These are phyloP conservation scores for Aspergillus pseudotamarii DNA, from an alignment of 2,329 filamentous ascomycete genomes.

Conservation along the genomic window DNA sequence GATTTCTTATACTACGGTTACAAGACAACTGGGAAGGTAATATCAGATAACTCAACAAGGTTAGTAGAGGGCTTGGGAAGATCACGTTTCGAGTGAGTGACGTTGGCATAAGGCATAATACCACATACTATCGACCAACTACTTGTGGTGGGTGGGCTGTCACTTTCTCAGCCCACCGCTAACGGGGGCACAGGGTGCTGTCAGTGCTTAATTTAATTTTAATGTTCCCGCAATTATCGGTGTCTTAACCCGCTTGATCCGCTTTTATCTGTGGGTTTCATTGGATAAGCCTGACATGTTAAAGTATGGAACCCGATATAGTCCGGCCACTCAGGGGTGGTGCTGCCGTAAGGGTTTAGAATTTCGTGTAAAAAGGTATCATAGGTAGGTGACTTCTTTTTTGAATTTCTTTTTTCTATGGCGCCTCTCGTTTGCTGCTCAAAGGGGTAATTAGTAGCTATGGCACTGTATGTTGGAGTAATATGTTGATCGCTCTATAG, in stretches of 20 bases:
- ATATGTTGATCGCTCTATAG: slow-evolving; percentile 1
- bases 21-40: too few species aligned
- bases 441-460: background rate
- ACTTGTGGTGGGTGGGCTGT: background rate
- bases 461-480: background rate
- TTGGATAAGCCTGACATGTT: background rate
- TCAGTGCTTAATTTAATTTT: slow-evolving; percentile 1
- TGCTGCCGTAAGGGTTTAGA: background rate
- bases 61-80: too few species aligned
- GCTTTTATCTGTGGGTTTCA: background rate
- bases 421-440: background rate
- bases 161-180: background rate
- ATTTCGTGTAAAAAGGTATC: background rate
- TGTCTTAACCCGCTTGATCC: background rate
- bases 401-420: background rate
- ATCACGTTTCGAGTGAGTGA: background rate
- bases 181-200: background rate
- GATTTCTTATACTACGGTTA: too few species aligned
- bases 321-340: slow-evolving; percentile 3
- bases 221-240: slow-evolving; percentile 4
- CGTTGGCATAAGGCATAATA: background rate
- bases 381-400: background rate
- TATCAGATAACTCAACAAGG: too few species aligned
- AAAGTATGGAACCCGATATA: slow-evolving; percentile 6
- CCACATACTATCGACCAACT: background rate